phyloP scores from a whole-genome alignment of 306 rosid species.

The Vigna nakashimae region DNA sequence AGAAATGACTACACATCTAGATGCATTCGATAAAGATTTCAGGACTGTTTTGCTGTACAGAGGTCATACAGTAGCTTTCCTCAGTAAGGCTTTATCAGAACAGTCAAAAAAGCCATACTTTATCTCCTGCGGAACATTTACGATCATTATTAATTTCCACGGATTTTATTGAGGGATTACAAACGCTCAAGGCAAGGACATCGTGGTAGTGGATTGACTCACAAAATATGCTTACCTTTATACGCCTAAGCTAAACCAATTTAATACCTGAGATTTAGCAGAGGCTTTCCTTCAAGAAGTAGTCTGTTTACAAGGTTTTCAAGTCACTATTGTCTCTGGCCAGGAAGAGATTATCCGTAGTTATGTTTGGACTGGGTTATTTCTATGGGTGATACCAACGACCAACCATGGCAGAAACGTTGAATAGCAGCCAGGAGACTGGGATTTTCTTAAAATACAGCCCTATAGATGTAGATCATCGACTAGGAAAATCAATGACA shows the following conservation, averaged over 20 bases:
- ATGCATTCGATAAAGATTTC: background rate
- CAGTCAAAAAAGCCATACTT: background rate
- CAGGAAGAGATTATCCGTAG: background rate
- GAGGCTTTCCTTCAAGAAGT: background rate
- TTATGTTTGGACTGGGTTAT: background rate
- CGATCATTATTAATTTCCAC: background rate
- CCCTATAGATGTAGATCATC: background rate
- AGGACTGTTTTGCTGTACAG: background rate
- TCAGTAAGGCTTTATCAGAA: background rate
- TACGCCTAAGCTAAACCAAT: background rate
- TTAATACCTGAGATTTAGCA: background rate
- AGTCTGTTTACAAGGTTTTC: background rate
- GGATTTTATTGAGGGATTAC: background rate
- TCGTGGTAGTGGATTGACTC: background rate
- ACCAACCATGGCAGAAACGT: background rate
- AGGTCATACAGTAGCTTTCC: background rate
- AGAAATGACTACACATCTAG: background rate
- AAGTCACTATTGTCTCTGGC: background rate
- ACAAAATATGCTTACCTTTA: background rate
- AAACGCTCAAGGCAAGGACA: background rate
- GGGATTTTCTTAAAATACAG: background rate
- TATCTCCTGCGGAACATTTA: background rate
- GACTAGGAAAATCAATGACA: background rate
- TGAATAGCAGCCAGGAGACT: background rate
- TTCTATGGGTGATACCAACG: background rate